Base-by-base conservation (phyloP, 371 early-diverging fungal genomes). In the Blakeslea trispora region DNA sequence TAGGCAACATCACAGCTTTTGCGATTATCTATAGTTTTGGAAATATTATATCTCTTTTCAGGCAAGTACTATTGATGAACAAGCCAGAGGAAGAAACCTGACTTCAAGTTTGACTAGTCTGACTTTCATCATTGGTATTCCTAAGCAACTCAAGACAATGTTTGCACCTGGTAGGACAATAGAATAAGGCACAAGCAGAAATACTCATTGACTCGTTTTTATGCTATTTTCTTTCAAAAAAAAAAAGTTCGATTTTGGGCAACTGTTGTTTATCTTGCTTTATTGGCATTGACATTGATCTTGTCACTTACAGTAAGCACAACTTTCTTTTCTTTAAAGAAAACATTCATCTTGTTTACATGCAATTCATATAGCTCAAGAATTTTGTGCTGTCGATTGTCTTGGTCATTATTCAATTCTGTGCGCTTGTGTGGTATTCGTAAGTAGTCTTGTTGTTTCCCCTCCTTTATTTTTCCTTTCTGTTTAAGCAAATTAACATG, bases 11-110 rank as follows among this genome's bases (percentile, higher is more conserved):
- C 43, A 68, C 81, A 10, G 82, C 82, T 6, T 96, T 95, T 79
- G 96, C 95, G 19, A 81, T 94, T 47, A 76, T 94, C 40, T 97
- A 95, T 73, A 91, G 95, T 45, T 62, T 93, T 22, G 96, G 97
- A 42, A 96, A 97, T 71, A 55, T 95, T 14, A 57, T 94, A n/a
- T 90, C 95, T 17, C 57, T 97, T 39, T 57, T 90, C 57, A 86
- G 91, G 88, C 85, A 82, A 46, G 37, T 37, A 14, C 14, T 37
- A 10, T 10, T 7, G 13, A 37, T 9, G 37, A 37, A 7, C n/a
- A n/a, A n/a, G n/a, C n/a, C n/a, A n/a, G n/a, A n/a, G n/a, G n/a
- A n/a, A 37, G 11, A 3, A 28, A 28, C 28, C 7, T 7, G 7
- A 28, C 28, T 28, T n/a, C 32, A 6, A 45, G 9, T 71, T 72